Evolutionary conservation across 495 filamentous ascomycete species (phyloP).

Genomic region (Hypomontagnella monticulosa): DNA sequence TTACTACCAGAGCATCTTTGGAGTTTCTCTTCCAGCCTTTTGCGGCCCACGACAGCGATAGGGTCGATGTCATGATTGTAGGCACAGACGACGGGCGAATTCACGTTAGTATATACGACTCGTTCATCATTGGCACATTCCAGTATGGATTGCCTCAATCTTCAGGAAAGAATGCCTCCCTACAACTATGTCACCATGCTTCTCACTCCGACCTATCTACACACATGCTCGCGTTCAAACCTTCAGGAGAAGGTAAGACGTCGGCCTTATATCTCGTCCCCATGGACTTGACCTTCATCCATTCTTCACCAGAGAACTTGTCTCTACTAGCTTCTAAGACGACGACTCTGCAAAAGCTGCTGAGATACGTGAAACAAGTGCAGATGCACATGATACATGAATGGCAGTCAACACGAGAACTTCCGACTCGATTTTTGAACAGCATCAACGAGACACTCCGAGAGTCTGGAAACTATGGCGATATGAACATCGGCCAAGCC

Average conservation of each 20-base stretch:
- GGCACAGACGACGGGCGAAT: conserved; percentile 82
- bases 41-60: conserved; percentile 68
- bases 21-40: conserved; percentile 75
- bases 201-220: conserved; percentile 80
- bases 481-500: conserved; percentile 73
- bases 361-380: conserved; percentile 82
- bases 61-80: conserved; percentile 83
- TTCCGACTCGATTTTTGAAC: conserved; percentile 77
- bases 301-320: conserved; percentile 79
- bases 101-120: conserved; percentile 88
- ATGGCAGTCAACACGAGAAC: conserved; percentile 83
- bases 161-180: conserved; percentile 23
- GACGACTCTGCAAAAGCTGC: conserved; percentile 83
- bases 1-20: conserved; percentile 73
- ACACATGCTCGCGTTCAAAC: conserved; percentile 73
- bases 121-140: conserved; percentile 82
- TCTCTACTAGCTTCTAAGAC: conserved; percentile 86
- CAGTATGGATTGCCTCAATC: conserved; percentile 48
- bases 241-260: conserved; percentile 37
- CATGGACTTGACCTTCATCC: conserved; percentile 83
- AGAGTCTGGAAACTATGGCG: conserved; percentile 37
- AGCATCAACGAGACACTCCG: conserved; percentile 74
- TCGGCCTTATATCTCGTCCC: conserved; percentile 71
- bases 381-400: conserved; percentile 78
- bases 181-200: conserved; percentile 67